Conservation (phyloP, 352 stramenopile species). For the Phytophthora citricola region DNA sequence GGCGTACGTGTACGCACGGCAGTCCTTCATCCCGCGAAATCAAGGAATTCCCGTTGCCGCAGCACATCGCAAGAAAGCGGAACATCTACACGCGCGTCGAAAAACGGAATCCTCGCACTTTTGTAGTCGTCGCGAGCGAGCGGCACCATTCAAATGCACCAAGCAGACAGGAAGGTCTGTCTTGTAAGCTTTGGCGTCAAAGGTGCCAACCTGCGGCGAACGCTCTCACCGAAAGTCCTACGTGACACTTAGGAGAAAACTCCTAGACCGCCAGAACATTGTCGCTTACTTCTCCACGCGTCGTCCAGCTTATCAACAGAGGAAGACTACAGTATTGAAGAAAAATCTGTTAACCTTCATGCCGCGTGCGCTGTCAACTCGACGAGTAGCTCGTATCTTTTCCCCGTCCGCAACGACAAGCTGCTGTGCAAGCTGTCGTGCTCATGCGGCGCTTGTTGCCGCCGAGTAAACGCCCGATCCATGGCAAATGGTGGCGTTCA, state of each 20-base stretch:
- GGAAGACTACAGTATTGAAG: no score
- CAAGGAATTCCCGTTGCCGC: conserved; percentile 7
- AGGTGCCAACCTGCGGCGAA: neutral
- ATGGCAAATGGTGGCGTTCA: conserved; percentile 5
- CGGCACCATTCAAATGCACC: neutral
- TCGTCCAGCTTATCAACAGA: conserved; percentile 5
- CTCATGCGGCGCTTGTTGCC: conserved; percentile 18
- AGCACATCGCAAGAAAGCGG: conserved; percentile 21
- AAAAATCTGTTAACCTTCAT: neutral
- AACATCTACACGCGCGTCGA: conserved; percentile 15
- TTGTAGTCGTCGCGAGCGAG: conserved; percentile 6
- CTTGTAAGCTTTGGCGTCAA: no score
- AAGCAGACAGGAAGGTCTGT: conserved; percentile 6
- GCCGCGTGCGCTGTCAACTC: neutral
- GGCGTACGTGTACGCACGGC: neutral
- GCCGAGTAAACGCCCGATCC: conserved; percentile 17
- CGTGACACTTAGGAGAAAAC: conserved; percentile 1
- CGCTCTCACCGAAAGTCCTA: conserved; percentile 8
- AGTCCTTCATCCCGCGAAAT: conserved; percentile 6
- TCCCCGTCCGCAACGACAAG: neutral
- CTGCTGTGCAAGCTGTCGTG: conserved; percentile 15
- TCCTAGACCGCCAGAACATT: neutral
- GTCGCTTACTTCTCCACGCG: conserved; percentile 10
- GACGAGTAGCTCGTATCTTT: conserved; percentile 10
- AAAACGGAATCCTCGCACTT: conserved; percentile 15